Evolutionary conservation across 1,284 basidiomycete species (phyloP).

Genomic region (Exobasidium cylindrosporum): DNA sequence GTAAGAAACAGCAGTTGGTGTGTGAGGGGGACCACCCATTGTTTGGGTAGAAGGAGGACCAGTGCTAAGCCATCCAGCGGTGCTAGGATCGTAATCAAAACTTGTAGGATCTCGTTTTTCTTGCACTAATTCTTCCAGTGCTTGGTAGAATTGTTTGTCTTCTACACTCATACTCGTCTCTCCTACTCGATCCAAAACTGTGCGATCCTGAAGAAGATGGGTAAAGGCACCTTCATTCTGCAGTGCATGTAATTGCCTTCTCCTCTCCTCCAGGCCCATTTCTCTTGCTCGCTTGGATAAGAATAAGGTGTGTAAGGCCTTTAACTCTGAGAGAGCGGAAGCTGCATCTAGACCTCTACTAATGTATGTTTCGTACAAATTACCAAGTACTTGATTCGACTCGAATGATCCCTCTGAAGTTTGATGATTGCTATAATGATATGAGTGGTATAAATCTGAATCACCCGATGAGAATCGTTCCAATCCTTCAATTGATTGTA

Average conservation of each 20-base stretch:
- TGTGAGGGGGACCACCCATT: neutral
- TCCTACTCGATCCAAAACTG: neutral
- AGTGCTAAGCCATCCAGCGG: slow-evolving; percentile 5
- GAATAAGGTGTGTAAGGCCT: slow-evolving; percentile 41
- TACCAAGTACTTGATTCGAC: slow-evolving; percentile 24
- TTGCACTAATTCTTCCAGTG: slow-evolving; percentile 42
- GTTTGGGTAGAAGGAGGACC: neutral
- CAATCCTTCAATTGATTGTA: neutral
- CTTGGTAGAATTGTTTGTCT: slow-evolving; percentile 36
- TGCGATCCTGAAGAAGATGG: slow-evolving; percentile 6
- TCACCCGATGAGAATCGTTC: neutral
- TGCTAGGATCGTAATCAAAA: neutral
- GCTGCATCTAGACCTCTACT: slow-evolving; percentile 41
- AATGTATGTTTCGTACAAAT: slow-evolving; percentile 37
- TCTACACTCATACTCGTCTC: slow-evolving; percentile 28
- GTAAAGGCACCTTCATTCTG: neutral
- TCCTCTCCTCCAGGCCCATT: slow-evolving; percentile 11
- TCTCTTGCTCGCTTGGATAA: slow-evolving; percentile 36
- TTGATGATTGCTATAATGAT: neutral
- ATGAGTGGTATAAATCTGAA: neutral
- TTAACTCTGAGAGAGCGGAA: slow-evolving; percentile 39
- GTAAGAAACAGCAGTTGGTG: neutral
- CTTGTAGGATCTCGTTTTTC: slow-evolving; percentile 19
- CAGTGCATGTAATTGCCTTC: slow-evolving; percentile 9
- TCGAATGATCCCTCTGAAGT: neutral